These are phyloP conservation scores for Beauveria rudraprayagi DNA, from an alignment of 2,329 filamentous ascomycete species.

Conservation along the genomic window DNA sequence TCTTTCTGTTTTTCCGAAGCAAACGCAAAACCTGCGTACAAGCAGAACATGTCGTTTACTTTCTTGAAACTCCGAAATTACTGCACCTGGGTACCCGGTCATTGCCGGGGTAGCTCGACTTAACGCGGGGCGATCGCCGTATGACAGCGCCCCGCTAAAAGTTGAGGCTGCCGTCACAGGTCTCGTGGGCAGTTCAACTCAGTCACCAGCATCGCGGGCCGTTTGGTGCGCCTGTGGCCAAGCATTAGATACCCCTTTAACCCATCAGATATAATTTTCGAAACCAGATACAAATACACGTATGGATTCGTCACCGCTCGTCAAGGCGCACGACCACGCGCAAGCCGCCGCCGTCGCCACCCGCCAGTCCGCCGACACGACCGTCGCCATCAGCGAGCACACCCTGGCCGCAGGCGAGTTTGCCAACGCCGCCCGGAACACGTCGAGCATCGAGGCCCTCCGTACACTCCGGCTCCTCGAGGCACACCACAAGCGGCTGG, in stretches of 20 bases:
- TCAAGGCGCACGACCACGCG: conserved; percentile 79
- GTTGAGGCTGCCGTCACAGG: background rate
- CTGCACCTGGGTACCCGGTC: background rate
- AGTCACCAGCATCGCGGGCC: conserved; percentile 6
- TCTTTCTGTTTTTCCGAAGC: background rate
- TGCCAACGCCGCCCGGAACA: conserved; percentile 68
- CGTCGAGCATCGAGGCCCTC: conserved; percentile 62
- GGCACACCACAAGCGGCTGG: conserved; percentile 76
- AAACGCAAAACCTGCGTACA: background rate
- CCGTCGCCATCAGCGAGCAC: conserved; percentile 80
- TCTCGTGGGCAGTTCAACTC: background rate
- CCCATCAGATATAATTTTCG: too few relatives aligned
- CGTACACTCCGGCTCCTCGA: conserved; percentile 80
- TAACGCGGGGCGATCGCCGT: background rate
- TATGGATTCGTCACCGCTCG: conserved; percentile 32
- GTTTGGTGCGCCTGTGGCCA: conserved; percentile 2
- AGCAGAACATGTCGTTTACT: background rate
- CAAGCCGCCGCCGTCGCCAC: conserved; percentile 76
- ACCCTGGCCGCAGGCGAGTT: conserved; percentile 84
- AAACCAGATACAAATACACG: background rate
- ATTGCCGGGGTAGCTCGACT: background rate
- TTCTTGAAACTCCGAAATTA: too few relatives aligned
- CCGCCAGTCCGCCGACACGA: conserved; percentile 64
- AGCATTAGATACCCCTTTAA: background rate
- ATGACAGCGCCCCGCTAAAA: conserved; percentile 5